Conservation (phyloP, 2,329 filamentous ascomycete species). For the Fusarium nelsonii region DNA sequence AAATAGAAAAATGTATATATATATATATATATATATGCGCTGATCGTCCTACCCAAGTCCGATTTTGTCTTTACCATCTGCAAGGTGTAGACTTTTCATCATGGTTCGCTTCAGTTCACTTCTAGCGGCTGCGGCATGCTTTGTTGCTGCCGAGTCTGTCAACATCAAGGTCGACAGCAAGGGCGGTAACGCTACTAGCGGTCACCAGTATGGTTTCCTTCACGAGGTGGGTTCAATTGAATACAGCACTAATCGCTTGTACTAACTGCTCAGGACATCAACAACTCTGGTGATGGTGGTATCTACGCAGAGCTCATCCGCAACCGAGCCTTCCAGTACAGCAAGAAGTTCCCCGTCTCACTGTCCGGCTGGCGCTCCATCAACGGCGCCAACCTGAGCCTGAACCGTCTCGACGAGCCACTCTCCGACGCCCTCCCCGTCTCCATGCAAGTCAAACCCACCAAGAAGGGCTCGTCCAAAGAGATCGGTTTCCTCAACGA, state of each 20-base stretch:
- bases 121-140: conserved; percentile 31
- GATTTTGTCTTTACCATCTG: conserved; percentile 1
- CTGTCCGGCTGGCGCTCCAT: conserved; percentile 61
- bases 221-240: conserved; percentile 54
- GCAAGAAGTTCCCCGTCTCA: conserved; percentile 56
- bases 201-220: conserved; percentile 61
- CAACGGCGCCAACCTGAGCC: conserved; percentile 58
- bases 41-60: background rate
- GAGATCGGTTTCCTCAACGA: conserved; percentile 63
- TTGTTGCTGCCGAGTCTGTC: conserved; percentile 46
- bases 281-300: conserved; percentile 77
- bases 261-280: conserved; percentile 64
- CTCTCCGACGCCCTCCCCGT: conserved; percentile 65
- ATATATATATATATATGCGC: conserved; percentile 20
- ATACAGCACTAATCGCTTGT: accelerated
- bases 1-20: conserved; percentile 4
- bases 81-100: conserved; percentile 6
- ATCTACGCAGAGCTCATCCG: conserved; percentile 78
- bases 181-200: conserved; percentile 58
- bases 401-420: conserved; percentile 61
- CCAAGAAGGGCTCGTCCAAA: conserved; percentile 45
- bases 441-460: conserved; percentile 61
- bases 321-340: conserved; percentile 77
- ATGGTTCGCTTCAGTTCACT: conserved; percentile 41
- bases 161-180: conserved; percentile 54